Evolutionary conservation across 331 rosid species (phyloP), one percentile per base, ranked within the genome.

Genomic region (Spiraea crenata): DNA sequence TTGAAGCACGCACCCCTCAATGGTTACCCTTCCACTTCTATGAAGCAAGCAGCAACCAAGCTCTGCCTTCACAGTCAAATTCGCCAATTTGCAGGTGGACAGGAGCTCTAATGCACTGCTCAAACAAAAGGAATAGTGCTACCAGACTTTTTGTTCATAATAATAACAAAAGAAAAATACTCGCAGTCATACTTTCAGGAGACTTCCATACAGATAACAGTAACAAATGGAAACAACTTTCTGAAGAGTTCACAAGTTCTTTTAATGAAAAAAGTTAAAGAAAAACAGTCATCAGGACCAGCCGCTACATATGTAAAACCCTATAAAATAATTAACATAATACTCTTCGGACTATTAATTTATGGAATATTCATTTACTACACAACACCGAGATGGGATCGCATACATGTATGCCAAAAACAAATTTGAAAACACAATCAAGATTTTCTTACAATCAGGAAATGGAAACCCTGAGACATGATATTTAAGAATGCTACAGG

Each of bases 21-120:
- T 78, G 1, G 90, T 93, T 34, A 91, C 84, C 76, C 96, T 90
- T 83, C 97, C 97, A 40, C 73, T 89, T 67, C 97, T 84, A 77
- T 93, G 97, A 51, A 93, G 95, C 85, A 91, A 83, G 84, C 96
- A 93, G 69, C 92, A 91, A 57, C 97, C 97, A 41, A 93, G 99
- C 83, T 93, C 96, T 8, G 95, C 92, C 84, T 81, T 93, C 77
- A 89, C 99, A 0, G 92, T 86, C 69, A 93, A 73, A 76, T 93
- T 93, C 15, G 97, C 84, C 76, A 93, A 74, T 74, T 93, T 93
- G 89, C 99, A 87, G 60, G 91, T 89, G 38, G 92, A 90, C 59
- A 87, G 88, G 71, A 93, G 76, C 87, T 90, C 96, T 73, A 93
- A 80, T 38, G 99, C 99, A 84, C 96, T 93, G 96, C 78, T 67